Percentiles rank a stretch among this genome's conserved stretches.
These are phyloP conservation scores for Fremontodendron californicum DNA, from an alignment of 345 rosid genomes.

Conservation along the genomic window DNA sequence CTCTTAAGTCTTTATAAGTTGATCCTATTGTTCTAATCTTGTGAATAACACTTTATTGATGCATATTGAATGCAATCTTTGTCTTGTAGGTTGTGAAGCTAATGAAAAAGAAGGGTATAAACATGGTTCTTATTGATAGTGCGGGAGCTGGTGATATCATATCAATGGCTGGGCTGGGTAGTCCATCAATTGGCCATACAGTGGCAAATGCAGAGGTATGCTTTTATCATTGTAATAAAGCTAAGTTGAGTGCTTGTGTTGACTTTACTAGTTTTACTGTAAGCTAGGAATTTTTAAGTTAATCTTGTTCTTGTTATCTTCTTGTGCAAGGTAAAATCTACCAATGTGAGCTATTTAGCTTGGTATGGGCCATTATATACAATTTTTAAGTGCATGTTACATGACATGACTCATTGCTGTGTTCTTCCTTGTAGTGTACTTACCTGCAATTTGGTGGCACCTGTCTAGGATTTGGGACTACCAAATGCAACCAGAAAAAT, in stretches of 20 bases:
- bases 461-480: not conserved
- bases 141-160: conserved; percentile 98
- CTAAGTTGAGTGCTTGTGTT: not conserved
- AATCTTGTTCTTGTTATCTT: not conserved
- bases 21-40: not conserved
- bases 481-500: not conserved
- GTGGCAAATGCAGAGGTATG: conserved; percentile 79
- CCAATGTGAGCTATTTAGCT: not conserved
- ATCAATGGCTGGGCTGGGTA: conserved; percentile 82
- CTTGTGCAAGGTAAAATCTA: not conserved
- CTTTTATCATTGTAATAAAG: not conserved
- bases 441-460: not conserved
- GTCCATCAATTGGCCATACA: conserved; percentile 91
- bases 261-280: not conserved
- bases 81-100: conserved; percentile 73
- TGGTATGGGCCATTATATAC: not conserved
- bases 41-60: not conserved
- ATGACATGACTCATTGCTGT: not conserved
- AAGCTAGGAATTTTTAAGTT: not conserved
- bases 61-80: conserved; percentile 8
- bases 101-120: conserved; percentile 97
- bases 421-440: not conserved
- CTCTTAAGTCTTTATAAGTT: not conserved
- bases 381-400: not conserved
- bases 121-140: conserved; percentile 64